Evolutionary conservation across 805 yeast genomes (phyloP), one percentile per base, ranked within the genome.

Genomic region (Saturnispora saitoi): DNA sequence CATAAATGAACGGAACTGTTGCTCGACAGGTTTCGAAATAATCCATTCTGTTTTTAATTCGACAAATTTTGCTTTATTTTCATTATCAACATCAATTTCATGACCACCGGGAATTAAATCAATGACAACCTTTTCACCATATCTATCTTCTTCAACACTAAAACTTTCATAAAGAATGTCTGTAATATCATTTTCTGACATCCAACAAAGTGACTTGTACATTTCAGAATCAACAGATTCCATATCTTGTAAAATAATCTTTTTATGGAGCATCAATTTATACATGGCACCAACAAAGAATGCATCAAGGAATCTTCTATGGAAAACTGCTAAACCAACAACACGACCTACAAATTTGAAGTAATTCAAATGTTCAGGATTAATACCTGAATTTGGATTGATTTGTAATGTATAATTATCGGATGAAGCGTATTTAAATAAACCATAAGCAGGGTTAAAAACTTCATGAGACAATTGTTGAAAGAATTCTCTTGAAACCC

Each of bases 141-240:
- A 93, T 68, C 89, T 81, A 66, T 93, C 97, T 64, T 90, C 98
- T 56, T 77, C 82, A 11, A 76, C 75, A 59, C 89, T 79, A 70
- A 93, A 93, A 0, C 98, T 87, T 62, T 88, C 76, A 58, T 87
- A 96, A 53, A 93, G 73, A 31, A 91, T 72, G 52, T 81, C 91
- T 30, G 93, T 85, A 60, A 93, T 91, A 65, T 89, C 96, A 64
- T 93, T 91, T 60, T 93, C 97, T 53, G 89, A 72, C 66, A 89
- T 87, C 99, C 99, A 93, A 61, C 87, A 86, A 68, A 93, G 73
- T 22, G 96, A 91, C 62, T 93, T 81, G 71, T 88, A 88, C 70
- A 91, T 89, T 63, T 93, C 98, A 22, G 96, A 91, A 68, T 93
- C 99, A 52, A 95, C 97, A 68, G 97, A 95, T 68, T 93, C 99